Evolutionary conservation across 805 yeast genomes (phyloP), one percentile per base, ranked within the genome.

Genomic region (Barnettozyma populi): DNA sequence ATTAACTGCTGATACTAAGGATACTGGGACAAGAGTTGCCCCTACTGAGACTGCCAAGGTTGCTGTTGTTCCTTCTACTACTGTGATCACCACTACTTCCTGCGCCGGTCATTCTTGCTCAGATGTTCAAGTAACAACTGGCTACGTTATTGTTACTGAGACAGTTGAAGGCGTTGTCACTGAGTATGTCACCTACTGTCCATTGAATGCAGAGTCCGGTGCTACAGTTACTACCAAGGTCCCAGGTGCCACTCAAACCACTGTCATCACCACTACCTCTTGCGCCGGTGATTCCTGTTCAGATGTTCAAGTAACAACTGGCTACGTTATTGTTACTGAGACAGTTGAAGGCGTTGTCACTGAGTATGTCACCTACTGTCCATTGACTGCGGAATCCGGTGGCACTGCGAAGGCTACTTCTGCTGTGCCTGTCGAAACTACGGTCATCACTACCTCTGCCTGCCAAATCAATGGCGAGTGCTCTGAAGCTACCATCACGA

Each of bases 121-220:
- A 11, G 23, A 35, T 9, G 41, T 40, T 16, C 29, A 46, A 21
- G 18, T 47, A 21, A 47, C 50, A 24, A 47, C 50, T 10, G 50
- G 50, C 34, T 23, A 39, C 21, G 36, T 48, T 10, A 45, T 44
- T n/a, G 37, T 48, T 14, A 38, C 45, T 10, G 16, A 37, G 4
- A 48, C 48, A 7, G 7, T 20, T 11, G 14, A 24, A 19, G 43
- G 44, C 9, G 43, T 37, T 24, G 40, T 36, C 10, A 47, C 50
- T 31, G 40, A 37, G 19, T 42, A 43, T 43, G 43, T 46, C 46
- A 47, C 50, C 20, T 43, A 32, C 44, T 42, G 43, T 38, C 50
- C 50, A 27, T 34, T 44, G 27, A 38, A 32, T 16, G 16, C 38
- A 10, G 39, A 51, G 7, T 24, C 43, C 23, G 25, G 24, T n/a